Evolutionary conservation across 2,329 filamentous ascomycete species (phyloP), one percentile per base, ranked within the genome.

Genomic region (Lecanosticta acicola): DNA sequence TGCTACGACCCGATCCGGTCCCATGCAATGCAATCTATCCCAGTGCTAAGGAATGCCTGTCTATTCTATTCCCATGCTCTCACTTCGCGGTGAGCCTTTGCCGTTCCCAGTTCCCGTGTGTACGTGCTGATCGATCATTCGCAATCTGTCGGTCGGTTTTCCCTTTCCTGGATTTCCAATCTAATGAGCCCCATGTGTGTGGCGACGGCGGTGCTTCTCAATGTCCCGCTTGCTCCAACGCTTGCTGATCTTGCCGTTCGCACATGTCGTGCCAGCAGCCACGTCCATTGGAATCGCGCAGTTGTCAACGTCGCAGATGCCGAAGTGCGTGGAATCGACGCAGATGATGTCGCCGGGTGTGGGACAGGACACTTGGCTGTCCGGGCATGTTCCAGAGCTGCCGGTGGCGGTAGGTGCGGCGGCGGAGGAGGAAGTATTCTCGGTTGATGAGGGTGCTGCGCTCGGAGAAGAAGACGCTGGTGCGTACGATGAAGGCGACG

Each of bases 291-390:
- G 53, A 29, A 72, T 59, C 3, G 68, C 71, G 46, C 60, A 69
- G 37, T 66, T 64, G 41, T 64, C 54, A 21, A 54, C 59, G 61
- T 72, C 63, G 66, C 71, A 74, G 29, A 73, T 59, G 24, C 71
- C 71, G 45, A 69, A 74, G 19, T 67, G 61, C 32, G 52, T 60
- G 39, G 45, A 53, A 41, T 68, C 68, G 29, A 72, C 68, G 62
- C 71, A 74, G 45, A 73, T 60, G 37, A 74, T 54, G 19, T 57
- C 59, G 16, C 71, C 71, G 7, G 69, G 63, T 32, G 55, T 63
- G 11, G 62, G 58, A 64, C 71, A 73, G 32, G 68, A 54, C 17
- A 61, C 55, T 38, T 55, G 46, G 48, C 55, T 55, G 19, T 36
- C 35, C 2, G 49, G 29, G 51, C 60, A 62, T 14, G n/a, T 43